Base-by-base conservation (phyloP, 163 green algal species). In the Scenedesmus sp. region DNA sequence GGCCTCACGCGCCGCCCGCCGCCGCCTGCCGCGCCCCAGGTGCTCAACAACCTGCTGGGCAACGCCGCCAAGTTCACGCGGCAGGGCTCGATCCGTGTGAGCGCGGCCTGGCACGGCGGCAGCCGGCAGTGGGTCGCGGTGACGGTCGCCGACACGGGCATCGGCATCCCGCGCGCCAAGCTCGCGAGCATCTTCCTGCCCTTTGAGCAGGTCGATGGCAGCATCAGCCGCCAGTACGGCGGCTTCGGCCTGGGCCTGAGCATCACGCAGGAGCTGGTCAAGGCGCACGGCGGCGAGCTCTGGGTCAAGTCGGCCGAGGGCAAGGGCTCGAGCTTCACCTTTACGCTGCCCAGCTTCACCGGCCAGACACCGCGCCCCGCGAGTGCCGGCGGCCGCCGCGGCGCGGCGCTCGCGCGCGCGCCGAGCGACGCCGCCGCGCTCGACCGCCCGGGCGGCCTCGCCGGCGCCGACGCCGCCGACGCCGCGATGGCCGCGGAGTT, bases 201-300 rank as follows among this genome's bases (percentile, higher is more conserved):
- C 0, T 96, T 96, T 79, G 80, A 91, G 47, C 90, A 94, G 83
- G 90, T 92, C 15, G 91, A 96, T 70, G 90, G 90, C 79, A 86
- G 63, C 56, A 92, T 85, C 36, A 94, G 89, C 24, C 87, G 92
- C 69, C 89, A 87, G 73, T 94, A 97, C 67, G 92, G 91, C 65
- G 93, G 93, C 65, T 95, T 90, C 44, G 92, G 92, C 18, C 85
- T 96, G 50, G 92, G 92, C 39, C 81, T 96, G 11, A 89, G 84
- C 80, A 85, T 96, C 26, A 88, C 86, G 5, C 91, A 88, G 78
- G 74, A 93, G 78, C 80, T 95, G 29, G 87, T 94, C 17, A 86
- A 92, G 66, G 87, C 84, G n/a, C 93, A 96, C 63, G 87, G 83
- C 24, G 89, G 91, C 10, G 80, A 57, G n/a, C 90, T 95, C 58